phyloP scores from a whole-genome alignment of 805 yeast species.

The Lachancea mirantina region DNA sequence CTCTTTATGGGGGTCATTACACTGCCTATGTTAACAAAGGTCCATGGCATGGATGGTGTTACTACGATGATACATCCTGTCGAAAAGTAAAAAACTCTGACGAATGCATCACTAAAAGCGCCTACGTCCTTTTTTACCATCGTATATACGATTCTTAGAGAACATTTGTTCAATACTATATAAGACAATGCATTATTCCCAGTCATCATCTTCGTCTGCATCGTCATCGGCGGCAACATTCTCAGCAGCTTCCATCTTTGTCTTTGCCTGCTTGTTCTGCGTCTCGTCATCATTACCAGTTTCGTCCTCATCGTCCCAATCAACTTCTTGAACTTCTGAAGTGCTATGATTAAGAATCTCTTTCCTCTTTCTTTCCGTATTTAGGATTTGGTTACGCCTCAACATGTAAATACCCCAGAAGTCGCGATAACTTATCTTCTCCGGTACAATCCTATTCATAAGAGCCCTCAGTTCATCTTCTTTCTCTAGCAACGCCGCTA shows the following conservation, averaged over 20 bases:
- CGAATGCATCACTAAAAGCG: conserved; percentile 62
- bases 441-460: conserved; percentile 63
- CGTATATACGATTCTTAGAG: conserved; percentile 28
- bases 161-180: not conserved
- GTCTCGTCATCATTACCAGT: conserved; percentile 18
- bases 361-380: conserved; percentile 61
- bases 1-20: conserved; percentile 81
- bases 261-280: conserved; percentile 13
- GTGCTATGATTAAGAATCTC: conserved; percentile 41
- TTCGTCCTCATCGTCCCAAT: conserved; percentile 35
- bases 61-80: conserved; percentile 75
- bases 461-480: conserved; percentile 47
- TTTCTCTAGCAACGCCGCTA: conserved; percentile 39
- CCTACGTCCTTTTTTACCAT: conserved; percentile 75
- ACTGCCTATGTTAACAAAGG: conserved; percentile 72
- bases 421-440: conserved; percentile 43
- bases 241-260: conserved; percentile 7
- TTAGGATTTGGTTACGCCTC: conserved; percentile 44
- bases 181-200: conserved; percentile 39
- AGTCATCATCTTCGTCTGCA: conserved; percentile 50
- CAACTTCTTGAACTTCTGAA: conserved; percentile 29
- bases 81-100: conserved; percentile 41
- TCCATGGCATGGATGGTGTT: conserved; percentile 58
- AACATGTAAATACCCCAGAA: conserved; percentile 75
- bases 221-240: conserved; percentile 26